These are phyloP conservation scores for Pseudozyma pruni DNA, from an alignment of 1,284 basidiomycete genomes.

Conservation along the genomic window DNA sequence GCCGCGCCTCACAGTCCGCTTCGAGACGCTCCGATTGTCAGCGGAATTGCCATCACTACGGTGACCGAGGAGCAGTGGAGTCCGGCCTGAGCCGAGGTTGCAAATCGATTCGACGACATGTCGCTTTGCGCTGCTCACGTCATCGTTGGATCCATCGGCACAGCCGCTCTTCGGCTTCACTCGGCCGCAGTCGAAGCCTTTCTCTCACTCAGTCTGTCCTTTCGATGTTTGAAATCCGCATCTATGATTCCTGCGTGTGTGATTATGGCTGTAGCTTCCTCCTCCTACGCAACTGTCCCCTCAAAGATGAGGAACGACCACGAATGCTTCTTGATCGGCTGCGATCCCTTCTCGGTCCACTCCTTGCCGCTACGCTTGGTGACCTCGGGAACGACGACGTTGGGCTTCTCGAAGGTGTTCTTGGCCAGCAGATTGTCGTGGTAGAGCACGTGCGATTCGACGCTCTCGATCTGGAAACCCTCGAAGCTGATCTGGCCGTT, in stretches of 20 bases:
- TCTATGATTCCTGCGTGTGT: no score
- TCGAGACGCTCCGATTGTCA: conserved; percentile 19
- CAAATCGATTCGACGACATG: no score
- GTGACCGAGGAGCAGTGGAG: conserved; percentile 32
- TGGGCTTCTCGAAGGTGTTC: conserved; percentile 43
- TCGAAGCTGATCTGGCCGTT: conserved; percentile 25
- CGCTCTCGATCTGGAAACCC: conserved; percentile 33
- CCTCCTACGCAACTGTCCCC: conserved; percentile 11
- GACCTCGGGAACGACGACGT: conserved; percentile 31
- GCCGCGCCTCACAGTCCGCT: conserved; percentile 17
- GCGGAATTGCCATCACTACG: conserved; percentile 24
- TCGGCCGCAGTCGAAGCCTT: no score
- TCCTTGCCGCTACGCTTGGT: conserved; percentile 26
- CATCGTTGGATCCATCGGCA: no score
- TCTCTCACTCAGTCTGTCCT: no score
- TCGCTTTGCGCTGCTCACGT: no score
- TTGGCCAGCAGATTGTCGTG: conserved; percentile 36
- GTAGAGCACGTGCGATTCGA: conserved; percentile 37
- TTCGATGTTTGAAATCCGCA: no score
- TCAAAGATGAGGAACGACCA: conserved; percentile 43
- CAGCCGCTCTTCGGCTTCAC: no score
- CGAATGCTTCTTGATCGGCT: conserved; percentile 35
- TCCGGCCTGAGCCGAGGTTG: conserved; percentile 11
- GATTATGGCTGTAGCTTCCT: no score
- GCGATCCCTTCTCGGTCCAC: conserved; percentile 12